Conservation (phyloP, 768 basidiomycete species). For the Pulveroboletus sp. region DNA sequence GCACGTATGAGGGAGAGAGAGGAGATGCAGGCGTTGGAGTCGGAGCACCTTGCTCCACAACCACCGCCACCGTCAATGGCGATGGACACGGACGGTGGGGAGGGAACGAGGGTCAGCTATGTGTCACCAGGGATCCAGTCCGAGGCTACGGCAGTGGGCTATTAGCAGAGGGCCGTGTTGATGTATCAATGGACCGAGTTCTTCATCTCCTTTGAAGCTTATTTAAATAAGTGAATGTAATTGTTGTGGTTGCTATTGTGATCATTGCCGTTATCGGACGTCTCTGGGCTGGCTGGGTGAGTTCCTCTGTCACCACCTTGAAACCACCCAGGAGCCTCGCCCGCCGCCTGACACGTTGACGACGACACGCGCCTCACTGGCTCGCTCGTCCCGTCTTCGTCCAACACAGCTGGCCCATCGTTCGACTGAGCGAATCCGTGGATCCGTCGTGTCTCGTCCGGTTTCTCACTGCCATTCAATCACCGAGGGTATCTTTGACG, state of each 20-base stretch:
- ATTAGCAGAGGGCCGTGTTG: too few relatives aligned
- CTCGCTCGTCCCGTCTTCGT: neutral
- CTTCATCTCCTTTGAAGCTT: neutral
- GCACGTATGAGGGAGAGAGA: slow-evolving; percentile 28
- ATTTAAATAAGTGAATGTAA: slow-evolving; percentile 1
- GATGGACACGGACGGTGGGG: slow-evolving; percentile 1
- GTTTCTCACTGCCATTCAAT: slow-evolving; percentile 35
- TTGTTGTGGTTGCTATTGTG: slow-evolving; percentile 17
- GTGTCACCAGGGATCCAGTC: slow-evolving; percentile 1
- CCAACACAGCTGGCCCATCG: slow-evolving; percentile 3
- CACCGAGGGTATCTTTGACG: slow-evolving; percentile 37
- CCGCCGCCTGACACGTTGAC: slow-evolving; percentile 14
- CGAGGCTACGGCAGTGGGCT: slow-evolving; percentile 20
- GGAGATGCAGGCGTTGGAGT: slow-evolving; percentile 17
- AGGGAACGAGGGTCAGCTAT: slow-evolving; percentile 1
- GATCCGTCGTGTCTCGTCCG: slow-evolving; percentile 49
- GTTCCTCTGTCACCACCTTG: slow-evolving; percentile 6
- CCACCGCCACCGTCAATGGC: neutral
- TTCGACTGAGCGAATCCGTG: slow-evolving; percentile 20
- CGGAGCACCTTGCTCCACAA: slow-evolving; percentile 13
- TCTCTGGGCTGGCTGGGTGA: neutral
- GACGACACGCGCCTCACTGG: slow-evolving; percentile 3
- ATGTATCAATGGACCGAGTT: neutral
- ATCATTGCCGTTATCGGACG: slow-evolving; percentile 19
- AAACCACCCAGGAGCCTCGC: neutral